Percentiles rank a stretch among this genome's conserved stretches.
Evolutionary conservation across 2,329 filamentous ascomycete species (phyloP).

Genomic region (Fusarium sp.): DNA sequence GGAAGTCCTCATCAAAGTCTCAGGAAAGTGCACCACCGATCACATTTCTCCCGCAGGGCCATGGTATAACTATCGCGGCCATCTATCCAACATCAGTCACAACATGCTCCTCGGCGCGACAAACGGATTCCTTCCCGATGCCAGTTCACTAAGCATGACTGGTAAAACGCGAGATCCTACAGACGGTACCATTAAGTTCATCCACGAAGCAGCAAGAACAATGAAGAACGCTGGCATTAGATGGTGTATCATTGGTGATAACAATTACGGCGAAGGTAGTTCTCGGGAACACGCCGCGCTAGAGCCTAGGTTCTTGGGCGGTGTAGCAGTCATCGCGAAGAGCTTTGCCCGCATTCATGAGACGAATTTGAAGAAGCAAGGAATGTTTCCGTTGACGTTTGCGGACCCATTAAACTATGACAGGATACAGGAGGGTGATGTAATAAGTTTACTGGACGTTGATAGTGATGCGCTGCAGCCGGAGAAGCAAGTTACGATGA

Average conservation of each 20-base stretch:
- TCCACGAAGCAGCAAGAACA: neutral
- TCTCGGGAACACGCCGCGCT: constrained; percentile 90
- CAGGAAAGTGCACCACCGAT: constrained; percentile 96
- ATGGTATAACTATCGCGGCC: constrained; percentile 99
- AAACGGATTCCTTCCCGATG: constrained; percentile 62
- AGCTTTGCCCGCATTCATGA: constrained; percentile 91
- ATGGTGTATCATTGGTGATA: constrained; percentile 33
- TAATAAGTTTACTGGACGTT: constrained; percentile 9
- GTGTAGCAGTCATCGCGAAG: constrained; percentile 82
- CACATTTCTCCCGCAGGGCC: constrained; percentile 96
- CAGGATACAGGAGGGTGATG: constrained; percentile 61
- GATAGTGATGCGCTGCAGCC: constrained; percentile 12
- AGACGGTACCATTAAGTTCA: constrained; percentile 71
- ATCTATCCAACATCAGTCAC: constrained; percentile 95
- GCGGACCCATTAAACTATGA: constrained; percentile 78
- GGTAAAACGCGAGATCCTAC: constrained; percentile 44
- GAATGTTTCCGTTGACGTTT: constrained; percentile 68
- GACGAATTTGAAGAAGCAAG: constrained; percentile 92
- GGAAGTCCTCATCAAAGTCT: constrained; percentile 87
- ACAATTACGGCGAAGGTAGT: constrained; percentile 83
- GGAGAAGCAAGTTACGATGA: constrained; percentile 17
- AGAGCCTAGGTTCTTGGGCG: constrained; percentile 85
- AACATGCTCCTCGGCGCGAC: constrained; percentile 96
- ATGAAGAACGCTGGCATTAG: neutral
- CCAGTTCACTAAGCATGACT: neutral